A percentile compares a stretch with the other conserved stretches of the same genome.
These are phyloP conservation scores for Quercus rubra DNA, from an alignment of 306 rosid genomes.

Conservation along the genomic window DNA sequence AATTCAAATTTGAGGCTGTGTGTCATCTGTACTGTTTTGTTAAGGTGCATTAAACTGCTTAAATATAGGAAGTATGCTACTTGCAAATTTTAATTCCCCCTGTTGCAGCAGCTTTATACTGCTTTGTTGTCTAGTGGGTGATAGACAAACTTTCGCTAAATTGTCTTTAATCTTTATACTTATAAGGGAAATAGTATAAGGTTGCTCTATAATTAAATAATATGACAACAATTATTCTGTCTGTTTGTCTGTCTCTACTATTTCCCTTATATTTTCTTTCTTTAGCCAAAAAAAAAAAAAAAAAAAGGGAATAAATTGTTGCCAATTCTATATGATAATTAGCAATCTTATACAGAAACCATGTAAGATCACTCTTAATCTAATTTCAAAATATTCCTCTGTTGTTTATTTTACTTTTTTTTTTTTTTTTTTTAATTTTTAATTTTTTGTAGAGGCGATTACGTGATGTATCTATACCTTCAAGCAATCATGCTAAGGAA, in stretches of 20 bases:
- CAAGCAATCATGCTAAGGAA: slow-evolving; percentile 33
- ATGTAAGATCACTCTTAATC: neutral
- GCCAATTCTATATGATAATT: neutral
- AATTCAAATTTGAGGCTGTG: neutral
- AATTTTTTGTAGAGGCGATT: slow-evolving; percentile 58
- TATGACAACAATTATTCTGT: too few species aligned
- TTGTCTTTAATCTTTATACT: neutral
- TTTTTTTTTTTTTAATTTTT: too few species aligned
- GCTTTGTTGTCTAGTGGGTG: neutral
- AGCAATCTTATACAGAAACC: neutral
- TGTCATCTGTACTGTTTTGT: neutral
- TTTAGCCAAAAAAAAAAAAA: neutral
- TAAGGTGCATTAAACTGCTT: neutral
- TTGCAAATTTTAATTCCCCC: neutral
- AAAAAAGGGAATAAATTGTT: neutral
- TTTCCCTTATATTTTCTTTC: too few species aligned
- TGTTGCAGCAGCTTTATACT: neutral
- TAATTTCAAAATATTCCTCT: neutral
- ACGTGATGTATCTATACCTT: slow-evolving; percentile 35
- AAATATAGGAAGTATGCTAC: neutral
- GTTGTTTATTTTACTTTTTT: neutral
- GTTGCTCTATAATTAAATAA: too few species aligned
- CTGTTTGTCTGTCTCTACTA: too few species aligned
- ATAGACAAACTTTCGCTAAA: neutral
- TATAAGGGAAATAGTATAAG: neutral